Percentiles rank a stretch among this genome's conserved stretches.
These are phyloP conservation scores for Phytopythium vexans DNA, from an alignment of 352 stramenopile species.

Conservation along the genomic window DNA sequence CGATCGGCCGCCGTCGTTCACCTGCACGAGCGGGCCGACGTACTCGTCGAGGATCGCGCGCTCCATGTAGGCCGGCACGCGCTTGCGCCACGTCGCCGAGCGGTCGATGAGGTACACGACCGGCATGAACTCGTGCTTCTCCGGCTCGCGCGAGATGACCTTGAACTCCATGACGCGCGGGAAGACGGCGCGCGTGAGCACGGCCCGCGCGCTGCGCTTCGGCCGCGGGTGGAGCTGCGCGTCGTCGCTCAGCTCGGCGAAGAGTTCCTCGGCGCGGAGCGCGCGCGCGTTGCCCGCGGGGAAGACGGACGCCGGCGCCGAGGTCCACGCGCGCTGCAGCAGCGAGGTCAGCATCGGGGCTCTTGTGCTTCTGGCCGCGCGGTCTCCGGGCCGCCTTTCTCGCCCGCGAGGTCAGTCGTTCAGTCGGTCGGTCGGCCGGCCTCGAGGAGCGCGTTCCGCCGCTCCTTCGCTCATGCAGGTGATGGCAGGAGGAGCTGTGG, in stretches of 20 bases:
- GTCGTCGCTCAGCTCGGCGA: slow-evolving; percentile 21
- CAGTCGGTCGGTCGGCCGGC: not conserved
- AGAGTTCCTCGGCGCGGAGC: slow-evolving; percentile 15
- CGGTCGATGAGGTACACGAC: slow-evolving; percentile 71
- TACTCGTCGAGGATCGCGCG: slow-evolving; percentile 54
- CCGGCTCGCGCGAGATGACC: slow-evolving; percentile 61
- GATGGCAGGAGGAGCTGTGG: not conserved
- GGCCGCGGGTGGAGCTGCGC: slow-evolving; percentile 6
- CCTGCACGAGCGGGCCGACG: slow-evolving; percentile 43
- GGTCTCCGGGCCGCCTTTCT: not conserved
- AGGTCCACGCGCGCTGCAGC: slow-evolving; percentile 8
- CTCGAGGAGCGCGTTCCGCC: not conserved
- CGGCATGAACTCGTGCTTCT: slow-evolving; percentile 80
- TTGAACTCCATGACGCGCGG: slow-evolving; percentile 77
- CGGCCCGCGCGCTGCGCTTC: slow-evolving; percentile 13
- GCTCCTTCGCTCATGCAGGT: not conserved
- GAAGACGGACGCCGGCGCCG: slow-evolving; percentile 7
- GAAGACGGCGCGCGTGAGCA: slow-evolving; percentile 43
- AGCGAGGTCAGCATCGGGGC: slow-evolving; percentile 3
- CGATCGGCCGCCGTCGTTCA: not conserved
- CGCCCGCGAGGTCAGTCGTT: not conserved
- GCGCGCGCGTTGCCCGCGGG: slow-evolving; percentile 5
- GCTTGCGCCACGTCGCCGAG: slow-evolving; percentile 40
- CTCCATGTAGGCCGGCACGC: slow-evolving; percentile 49
- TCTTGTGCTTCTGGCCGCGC: not conserved